A percentile compares a stretch with the other conserved stretches of the same genome.
phyloP scores from a whole-genome alignment of 192 early-diverging fungal genomes.

The Coemansia erecta region DNA sequence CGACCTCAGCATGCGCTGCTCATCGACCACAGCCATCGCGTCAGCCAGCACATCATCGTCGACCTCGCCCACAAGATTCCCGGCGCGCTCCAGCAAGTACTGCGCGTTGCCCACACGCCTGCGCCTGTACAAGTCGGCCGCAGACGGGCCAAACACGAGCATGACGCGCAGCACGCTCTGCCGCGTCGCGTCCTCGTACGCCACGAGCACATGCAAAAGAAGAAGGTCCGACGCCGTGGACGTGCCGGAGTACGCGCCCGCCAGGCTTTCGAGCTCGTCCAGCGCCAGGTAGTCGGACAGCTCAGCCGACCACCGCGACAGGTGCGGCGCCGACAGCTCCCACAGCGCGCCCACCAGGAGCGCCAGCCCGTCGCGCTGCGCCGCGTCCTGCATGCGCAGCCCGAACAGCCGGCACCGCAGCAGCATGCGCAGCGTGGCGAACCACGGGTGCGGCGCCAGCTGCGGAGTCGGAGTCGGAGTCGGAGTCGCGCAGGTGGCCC shows the following conservation, averaged over 20 bases:
- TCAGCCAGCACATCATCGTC: constrained; percentile 24
- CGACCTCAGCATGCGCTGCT: constrained; percentile 22
- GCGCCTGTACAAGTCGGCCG: constrained; percentile 15
- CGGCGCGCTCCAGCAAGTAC: constrained; percentile 41
- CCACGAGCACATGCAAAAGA: constrained; percentile 24
- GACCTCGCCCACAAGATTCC: constrained; percentile 41
- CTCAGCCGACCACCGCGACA: constrained; percentile 46
- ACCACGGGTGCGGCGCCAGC: constrained; percentile 15
- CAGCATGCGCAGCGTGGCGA: constrained; percentile 19
- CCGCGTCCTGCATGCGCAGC: constrained; percentile 13
- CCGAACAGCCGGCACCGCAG: constrained; percentile 39
- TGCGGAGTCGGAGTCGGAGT: too few relatives aligned
- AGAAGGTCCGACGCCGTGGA: constrained; percentile 19
- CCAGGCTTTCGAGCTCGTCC: constrained; percentile 46
- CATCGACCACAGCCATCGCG: constrained; percentile 29
- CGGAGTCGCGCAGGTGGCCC: too few relatives aligned
- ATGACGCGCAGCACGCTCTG: constrained; percentile 46
- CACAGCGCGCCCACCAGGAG: constrained; percentile 24
- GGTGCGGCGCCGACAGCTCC: constrained; percentile 28
- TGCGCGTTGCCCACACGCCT: constrained; percentile 25
- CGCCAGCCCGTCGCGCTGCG: constrained; percentile 14
- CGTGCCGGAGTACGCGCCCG: constrained; percentile 40
- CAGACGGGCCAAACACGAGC: constrained; percentile 38
- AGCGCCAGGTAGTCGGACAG: constrained; percentile 40
- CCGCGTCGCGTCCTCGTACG: constrained; percentile 36